Evolutionary conservation across 2,329 filamentous ascomycete genomes (phyloP).

Genomic region (Cercospora beticola): DNA sequence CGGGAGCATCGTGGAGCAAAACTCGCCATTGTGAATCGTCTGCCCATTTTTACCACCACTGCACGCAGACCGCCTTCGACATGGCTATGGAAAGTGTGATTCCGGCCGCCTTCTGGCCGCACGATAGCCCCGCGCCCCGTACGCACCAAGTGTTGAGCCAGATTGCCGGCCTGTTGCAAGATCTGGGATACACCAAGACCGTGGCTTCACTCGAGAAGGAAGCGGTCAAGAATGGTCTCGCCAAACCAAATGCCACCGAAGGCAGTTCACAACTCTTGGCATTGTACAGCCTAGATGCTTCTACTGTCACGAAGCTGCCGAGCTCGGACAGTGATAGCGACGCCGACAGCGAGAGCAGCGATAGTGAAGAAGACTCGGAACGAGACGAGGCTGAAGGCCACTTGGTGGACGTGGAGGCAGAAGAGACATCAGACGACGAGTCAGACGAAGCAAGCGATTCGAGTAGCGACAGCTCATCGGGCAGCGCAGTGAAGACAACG

Average conservation of each 20-base stretch:
- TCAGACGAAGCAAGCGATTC: slow-evolving; percentile 25
- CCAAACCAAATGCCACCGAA: background rate
- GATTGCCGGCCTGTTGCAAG: slow-evolving; percentile 34
- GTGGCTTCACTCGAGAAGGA: slow-evolving; percentile 35
- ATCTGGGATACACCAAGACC: slow-evolving; percentile 37
- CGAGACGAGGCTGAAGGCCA: slow-evolving; percentile 20
- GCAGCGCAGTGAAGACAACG: slow-evolving; percentile 5
- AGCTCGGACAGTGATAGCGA: slow-evolving; percentile 18
- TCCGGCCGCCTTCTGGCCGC: slow-evolving; percentile 19
- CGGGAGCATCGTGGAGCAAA: background rate
- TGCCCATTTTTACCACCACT: background rate
- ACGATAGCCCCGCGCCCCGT: slow-evolving; percentile 17
- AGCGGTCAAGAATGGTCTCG: slow-evolving; percentile 34
- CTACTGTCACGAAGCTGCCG: slow-evolving; percentile 7
- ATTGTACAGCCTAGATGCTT: slow-evolving; percentile 25
- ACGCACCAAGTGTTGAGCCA: slow-evolving; percentile 30
- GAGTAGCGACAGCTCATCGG: slow-evolving; percentile 16
- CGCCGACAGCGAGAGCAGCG: slow-evolving; percentile 20
- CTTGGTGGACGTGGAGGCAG: slow-evolving; percentile 27
- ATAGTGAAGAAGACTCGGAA: slow-evolving; percentile 21
- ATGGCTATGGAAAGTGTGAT: slow-evolving; percentile 7
- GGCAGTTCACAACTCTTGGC: slow-evolving; percentile 22
- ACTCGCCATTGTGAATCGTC: background rate
- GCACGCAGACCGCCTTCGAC: background rate
- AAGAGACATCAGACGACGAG: slow-evolving; percentile 29